These are phyloP conservation scores for Curvularia hawaiiensis DNA, from an alignment of 2,329 filamentous ascomycete species.

Conservation along the genomic window DNA sequence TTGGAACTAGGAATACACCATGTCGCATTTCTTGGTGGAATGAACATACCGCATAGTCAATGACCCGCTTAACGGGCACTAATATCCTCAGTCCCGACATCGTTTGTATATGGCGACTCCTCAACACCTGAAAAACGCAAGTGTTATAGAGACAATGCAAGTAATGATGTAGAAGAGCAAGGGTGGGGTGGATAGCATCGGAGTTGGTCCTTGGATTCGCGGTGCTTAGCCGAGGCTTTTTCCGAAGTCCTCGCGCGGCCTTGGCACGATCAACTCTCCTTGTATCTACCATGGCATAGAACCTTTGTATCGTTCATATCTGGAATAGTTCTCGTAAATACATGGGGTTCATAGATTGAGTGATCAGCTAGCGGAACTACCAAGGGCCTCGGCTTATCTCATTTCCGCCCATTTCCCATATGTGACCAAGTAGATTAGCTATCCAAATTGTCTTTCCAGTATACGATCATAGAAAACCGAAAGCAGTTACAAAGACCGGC, in stretches of 20 bases:
- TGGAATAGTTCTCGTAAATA: neutral
- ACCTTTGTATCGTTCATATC: neutral
- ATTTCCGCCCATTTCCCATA: too few relatives aligned
- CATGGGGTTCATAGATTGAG: too few relatives aligned
- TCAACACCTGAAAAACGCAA: neutral
- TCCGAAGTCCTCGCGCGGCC: slow-evolving; percentile 9
- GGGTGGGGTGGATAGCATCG: slow-evolving; percentile 21
- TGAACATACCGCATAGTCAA: slow-evolving; percentile 60
- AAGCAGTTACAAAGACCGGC: too few relatives aligned
- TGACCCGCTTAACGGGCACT: slow-evolving; percentile 62
- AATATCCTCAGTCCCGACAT: slow-evolving; percentile 59
- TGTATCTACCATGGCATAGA: neutral
- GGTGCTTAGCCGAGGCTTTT: slow-evolving; percentile 20
- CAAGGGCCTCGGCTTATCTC: too few relatives aligned
- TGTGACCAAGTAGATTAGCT: too few relatives aligned
- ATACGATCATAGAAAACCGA: too few relatives aligned
- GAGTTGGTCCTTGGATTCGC: slow-evolving; percentile 9
- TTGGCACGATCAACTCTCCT: slow-evolving; percentile 4
- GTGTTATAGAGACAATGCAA: slow-evolving; percentile 3
- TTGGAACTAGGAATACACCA: neutral
- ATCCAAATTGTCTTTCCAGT: too few relatives aligned
- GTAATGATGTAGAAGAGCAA: slow-evolving; percentile 14
- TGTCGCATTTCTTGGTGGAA: neutral
- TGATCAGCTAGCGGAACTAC: too few relatives aligned
- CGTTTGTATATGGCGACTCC: slow-evolving; percentile 1